Evolutionary conservation across 495 filamentous ascomycete genomes (phyloP).

Genomic region (Penicillium bovifimosum): DNA sequence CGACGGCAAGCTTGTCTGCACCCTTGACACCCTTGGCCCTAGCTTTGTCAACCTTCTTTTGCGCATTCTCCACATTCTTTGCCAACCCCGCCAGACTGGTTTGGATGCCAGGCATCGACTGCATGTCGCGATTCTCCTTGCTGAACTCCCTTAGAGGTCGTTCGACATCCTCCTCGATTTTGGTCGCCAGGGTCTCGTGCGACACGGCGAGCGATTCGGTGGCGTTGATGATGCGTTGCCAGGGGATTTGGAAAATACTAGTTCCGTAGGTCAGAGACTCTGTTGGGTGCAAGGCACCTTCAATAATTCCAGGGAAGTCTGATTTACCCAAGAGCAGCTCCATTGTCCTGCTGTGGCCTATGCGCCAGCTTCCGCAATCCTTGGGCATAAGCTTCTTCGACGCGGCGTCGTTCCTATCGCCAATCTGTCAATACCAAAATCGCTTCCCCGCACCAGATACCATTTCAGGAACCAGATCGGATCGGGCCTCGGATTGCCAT

Average conservation of each 20-base stretch:
- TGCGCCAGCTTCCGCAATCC: conserved; percentile 74
- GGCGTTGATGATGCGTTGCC: conserved; percentile 82
- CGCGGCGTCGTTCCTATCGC: conserved; percentile 77
- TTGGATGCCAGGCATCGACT: conserved; percentile 76
- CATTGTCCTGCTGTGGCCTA: conserved; percentile 63
- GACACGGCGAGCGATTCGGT: conserved; percentile 76
- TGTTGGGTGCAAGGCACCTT: background rate
- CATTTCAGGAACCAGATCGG: conserved; percentile 5
- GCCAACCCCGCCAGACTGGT: conserved; percentile 75
- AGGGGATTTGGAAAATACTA: conserved; percentile 87
- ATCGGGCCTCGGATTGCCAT: conserved; percentile 21
- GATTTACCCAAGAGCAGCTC: conserved; percentile 77
- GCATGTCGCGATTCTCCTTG: conserved; percentile 72
- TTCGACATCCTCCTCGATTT: conserved; percentile 90
- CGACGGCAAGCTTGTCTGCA: conserved; percentile 72
- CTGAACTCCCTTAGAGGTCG: conserved; percentile 69
- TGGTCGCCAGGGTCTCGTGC: conserved; percentile 74
- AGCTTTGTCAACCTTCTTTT: conserved; percentile 84
- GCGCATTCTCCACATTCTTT: conserved; percentile 75
- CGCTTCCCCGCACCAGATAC: background rate
- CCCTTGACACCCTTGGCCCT: conserved; percentile 74
- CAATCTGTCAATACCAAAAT: conserved; percentile 8
- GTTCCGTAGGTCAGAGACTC: conserved; percentile 1
- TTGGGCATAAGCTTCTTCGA: conserved; percentile 87
- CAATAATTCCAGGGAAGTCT: background rate